Conservation (phyloP, 495 filamentous ascomycete genomes). For the Hypoxylon crocopeplum region DNA sequence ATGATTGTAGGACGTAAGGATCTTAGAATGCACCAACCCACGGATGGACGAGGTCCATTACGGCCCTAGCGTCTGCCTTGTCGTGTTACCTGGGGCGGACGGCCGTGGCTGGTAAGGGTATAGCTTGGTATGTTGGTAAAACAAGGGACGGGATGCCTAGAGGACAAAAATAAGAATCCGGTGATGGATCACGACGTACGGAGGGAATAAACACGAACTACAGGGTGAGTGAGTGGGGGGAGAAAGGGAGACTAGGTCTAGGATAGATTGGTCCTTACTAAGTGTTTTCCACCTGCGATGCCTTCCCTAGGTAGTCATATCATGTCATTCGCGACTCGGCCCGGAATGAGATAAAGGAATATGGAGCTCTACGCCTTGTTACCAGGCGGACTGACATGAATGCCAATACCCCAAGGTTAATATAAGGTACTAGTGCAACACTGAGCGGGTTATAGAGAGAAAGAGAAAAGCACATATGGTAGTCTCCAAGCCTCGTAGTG, state of each 20-base stretch:
- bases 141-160: not conserved
- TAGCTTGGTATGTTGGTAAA: not conserved
- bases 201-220: not conserved
- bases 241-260: constrained; percentile 7
- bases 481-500: constrained; percentile 5
- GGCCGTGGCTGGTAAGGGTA: not conserved
- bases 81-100: not conserved
- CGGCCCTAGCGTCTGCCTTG: constrained; percentile 11
- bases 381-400: constrained; percentile 12
- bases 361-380: constrained; percentile 24
- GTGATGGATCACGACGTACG: not conserved
- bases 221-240: not conserved
- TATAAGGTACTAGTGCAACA: not conserved
- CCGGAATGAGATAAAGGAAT: constrained; percentile 4
- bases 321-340: not conserved
- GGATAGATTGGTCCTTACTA: constrained; percentile 9
- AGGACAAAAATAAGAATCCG: constrained; percentile 12
- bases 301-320: not conserved
- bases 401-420: not conserved
- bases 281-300: not conserved
- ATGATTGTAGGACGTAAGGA: not conserved
- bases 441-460: not conserved
- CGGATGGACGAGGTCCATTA: not conserved
- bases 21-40: constrained; percentile 1
- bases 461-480: not conserved